These are phyloP conservation scores for Gardenia jasminoides DNA, from an alignment of 257 asterid species.

Conservation along the genomic window DNA sequence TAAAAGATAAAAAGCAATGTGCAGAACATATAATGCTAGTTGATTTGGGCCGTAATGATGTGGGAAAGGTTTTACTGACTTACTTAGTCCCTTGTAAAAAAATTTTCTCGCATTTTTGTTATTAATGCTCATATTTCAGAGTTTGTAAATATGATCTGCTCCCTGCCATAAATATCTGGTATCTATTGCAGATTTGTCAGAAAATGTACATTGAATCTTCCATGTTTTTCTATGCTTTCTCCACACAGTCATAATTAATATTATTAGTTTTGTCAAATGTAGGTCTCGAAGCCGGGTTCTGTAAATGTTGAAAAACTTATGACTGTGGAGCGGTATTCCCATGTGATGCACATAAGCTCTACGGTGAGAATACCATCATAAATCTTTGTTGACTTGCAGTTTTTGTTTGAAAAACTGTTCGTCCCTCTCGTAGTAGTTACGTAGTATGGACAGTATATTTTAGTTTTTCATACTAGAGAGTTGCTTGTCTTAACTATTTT, in stretches of 20 bases:
- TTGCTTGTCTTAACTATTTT: neutral
- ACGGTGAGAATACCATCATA: slow-evolving; percentile 52
- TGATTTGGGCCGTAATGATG: slow-evolving; percentile 85
- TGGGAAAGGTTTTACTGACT: slow-evolving; percentile 65
- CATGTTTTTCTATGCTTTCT: neutral
- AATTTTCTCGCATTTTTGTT: neutral
- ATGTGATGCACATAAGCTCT: slow-evolving; percentile 96
- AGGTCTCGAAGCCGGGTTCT: slow-evolving; percentile 86
- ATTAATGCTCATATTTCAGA: neutral
- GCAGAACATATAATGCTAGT: slow-evolving; percentile 89
- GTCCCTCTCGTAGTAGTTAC: neutral
- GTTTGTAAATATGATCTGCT: neutral
- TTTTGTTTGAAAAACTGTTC: neutral
- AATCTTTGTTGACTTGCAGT: neutral
- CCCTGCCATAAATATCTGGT: neutral
- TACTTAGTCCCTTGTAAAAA: neutral
- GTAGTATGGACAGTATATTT: neutral
- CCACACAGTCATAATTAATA: neutral
- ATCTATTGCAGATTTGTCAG: neutral
- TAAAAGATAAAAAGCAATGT: slow-evolving; percentile 71
- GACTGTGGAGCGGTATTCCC: slow-evolving; percentile 80
- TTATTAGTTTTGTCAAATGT: slow-evolving; percentile 18
- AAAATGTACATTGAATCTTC: neutral
- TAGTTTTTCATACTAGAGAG: neutral
- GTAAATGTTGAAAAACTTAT: slow-evolving; percentile 81